These are phyloP conservation scores for Dendrocalamus latiflorus DNA, from an alignment of 202 grass and related monocot genomes.

Conservation along the genomic window DNA sequence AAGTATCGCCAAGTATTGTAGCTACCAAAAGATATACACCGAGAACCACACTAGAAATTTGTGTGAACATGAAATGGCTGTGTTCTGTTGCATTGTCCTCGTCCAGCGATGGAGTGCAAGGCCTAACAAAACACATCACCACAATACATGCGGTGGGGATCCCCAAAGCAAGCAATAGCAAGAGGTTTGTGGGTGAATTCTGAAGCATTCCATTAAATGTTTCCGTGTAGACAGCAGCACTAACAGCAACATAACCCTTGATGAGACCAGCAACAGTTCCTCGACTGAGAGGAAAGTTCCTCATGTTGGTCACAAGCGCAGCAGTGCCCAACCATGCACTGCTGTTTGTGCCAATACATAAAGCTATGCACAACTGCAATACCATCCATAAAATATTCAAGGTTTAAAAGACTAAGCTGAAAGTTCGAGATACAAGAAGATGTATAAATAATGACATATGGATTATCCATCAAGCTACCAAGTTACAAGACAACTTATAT, in stretches of 20 bases:
- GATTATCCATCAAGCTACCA: neutral
- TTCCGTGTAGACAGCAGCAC: slow-evolving; percentile 88
- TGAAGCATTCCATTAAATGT: slow-evolving; percentile 80
- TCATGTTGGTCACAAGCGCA: slow-evolving; percentile 93
- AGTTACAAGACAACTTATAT: neutral
- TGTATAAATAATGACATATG: neutral
- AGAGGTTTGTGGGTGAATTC: slow-evolving; percentile 64
- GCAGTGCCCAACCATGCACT: slow-evolving; percentile 91
- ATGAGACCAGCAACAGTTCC: slow-evolving; percentile 91
- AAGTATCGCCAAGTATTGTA: slow-evolving; percentile 60
- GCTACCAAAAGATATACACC: slow-evolving; percentile 70
- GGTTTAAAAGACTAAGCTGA: neutral
- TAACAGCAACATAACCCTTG: slow-evolving; percentile 93
- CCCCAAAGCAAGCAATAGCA: slow-evolving; percentile 75
- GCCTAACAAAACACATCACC: slow-evolving; percentile 92
- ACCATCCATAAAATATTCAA: slow-evolving; percentile 9
- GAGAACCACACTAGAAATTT: slow-evolving; percentile 73
- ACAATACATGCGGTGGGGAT: slow-evolving; percentile 59
- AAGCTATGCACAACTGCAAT: slow-evolving; percentile 78
- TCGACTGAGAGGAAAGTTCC: slow-evolving; percentile 90
- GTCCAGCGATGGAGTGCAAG: slow-evolving; percentile 79
- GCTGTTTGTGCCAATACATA: slow-evolving; percentile 92
- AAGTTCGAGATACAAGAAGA: neutral
- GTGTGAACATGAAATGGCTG: slow-evolving; percentile 85
- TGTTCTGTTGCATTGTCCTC: slow-evolving; percentile 74